phyloP scores from a whole-genome alignment of 1,284 basidiomycete genomes.

The Austroboletus novae-zelandiae region DNA sequence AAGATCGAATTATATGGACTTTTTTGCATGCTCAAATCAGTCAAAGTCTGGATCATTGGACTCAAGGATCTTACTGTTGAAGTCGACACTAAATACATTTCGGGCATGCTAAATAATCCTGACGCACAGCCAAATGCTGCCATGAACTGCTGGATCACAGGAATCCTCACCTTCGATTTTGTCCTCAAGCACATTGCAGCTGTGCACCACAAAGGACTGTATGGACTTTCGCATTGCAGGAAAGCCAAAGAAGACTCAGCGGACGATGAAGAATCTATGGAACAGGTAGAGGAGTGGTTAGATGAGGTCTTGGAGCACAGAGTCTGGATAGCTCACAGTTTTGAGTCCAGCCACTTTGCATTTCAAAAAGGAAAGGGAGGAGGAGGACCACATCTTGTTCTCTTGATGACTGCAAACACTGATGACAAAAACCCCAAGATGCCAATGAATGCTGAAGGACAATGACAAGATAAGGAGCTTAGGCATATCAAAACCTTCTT shows the following conservation, averaged over 20 bases:
- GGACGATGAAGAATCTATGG: not conserved
- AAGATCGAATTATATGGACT: conserved; percentile 43
- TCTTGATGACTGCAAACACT: not conserved
- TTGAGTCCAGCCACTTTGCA: not conserved
- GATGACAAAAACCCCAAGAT: not conserved
- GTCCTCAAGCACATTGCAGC: not conserved
- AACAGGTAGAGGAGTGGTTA: not conserved
- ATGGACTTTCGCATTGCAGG: not conserved
- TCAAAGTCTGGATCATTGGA: conserved; percentile 1
- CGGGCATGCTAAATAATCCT: conserved; percentile 4
- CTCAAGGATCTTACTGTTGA: not conserved
- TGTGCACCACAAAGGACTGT: not conserved
- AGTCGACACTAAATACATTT: not conserved
- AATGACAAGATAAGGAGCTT: not conserved
- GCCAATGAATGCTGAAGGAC: not conserved
- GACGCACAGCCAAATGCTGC: conserved; percentile 26
- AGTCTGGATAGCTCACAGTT: not conserved
- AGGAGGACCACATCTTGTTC: not conserved
- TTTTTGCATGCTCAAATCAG: conserved; percentile 21
- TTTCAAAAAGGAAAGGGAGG: not conserved
- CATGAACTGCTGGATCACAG: conserved; percentile 42
- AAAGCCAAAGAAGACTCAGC: not conserved
- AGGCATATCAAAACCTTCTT: not conserved
- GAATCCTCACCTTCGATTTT: conserved; percentile 39
- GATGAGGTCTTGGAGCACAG: not conserved